These are phyloP conservation scores for Athelia sp. DNA, from an alignment of 1,284 basidiomycete genomes.

Conservation along the genomic window DNA sequence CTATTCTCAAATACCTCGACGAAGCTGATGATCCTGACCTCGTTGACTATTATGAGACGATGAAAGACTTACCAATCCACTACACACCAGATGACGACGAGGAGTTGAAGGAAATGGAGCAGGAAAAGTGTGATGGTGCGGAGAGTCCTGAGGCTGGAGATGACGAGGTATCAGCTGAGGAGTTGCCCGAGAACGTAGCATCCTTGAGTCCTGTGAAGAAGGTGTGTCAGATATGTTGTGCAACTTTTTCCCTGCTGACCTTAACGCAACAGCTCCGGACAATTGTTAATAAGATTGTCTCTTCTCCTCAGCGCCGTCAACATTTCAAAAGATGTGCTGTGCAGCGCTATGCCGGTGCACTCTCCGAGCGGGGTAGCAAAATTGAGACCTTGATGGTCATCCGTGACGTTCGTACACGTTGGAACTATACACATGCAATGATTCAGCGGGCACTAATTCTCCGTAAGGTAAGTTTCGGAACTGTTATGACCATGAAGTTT, in stretches of 20 bases:
- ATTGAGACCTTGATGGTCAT: constrained; percentile 11
- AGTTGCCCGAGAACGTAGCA: background rate
- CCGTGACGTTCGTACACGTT: constrained; percentile 19
- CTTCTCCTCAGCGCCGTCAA: constrained; percentile 9
- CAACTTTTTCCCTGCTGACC: background rate
- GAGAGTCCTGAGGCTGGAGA: background rate
- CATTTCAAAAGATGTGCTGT: constrained; percentile 3
- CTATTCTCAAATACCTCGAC: background rate
- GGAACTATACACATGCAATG: constrained; percentile 27
- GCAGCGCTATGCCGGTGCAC: background rate
- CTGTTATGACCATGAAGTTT: too few species aligned
- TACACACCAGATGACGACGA: background rate
- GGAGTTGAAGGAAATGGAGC: too few species aligned
- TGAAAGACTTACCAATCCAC: constrained; percentile 2
- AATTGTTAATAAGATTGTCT: constrained; percentile 9
- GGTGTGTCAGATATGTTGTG: background rate
- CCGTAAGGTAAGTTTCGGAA: constrained; percentile 7
- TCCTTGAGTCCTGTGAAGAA: background rate
- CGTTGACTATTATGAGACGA: constrained; percentile 1
- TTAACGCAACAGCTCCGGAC: constrained; percentile 7
- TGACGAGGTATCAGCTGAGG: background rate
- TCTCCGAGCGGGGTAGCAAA: background rate
- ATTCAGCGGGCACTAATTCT: constrained; percentile 15
- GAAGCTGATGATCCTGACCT: constrained; percentile 5
- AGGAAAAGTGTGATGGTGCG: too few species aligned